A percentile compares a stretch with the other conserved stretches of the same genome.
These are phyloP conservation scores for Diaporthe batatas DNA, from an alignment of 2,329 filamentous ascomycete genomes.

Conservation along the genomic window DNA sequence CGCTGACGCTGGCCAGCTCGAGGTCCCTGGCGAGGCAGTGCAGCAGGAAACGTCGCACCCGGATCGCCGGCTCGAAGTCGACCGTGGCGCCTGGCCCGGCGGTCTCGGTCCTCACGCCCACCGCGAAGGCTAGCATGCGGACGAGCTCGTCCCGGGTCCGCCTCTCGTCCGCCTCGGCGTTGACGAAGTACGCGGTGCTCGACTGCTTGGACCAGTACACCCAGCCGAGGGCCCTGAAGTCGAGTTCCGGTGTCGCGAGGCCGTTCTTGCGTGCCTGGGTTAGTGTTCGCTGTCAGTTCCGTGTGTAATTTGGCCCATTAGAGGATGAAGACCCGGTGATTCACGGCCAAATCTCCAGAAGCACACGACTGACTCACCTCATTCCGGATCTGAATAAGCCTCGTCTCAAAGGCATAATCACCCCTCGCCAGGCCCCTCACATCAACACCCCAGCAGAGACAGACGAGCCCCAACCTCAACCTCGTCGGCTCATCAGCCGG, in stretches of 20 bases:
- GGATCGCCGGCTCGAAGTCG: constrained; percentile 13
- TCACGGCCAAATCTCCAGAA: neutral
- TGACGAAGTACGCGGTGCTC: constrained; percentile 5
- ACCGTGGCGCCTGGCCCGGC: too few species aligned
- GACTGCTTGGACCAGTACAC: constrained; percentile 13
- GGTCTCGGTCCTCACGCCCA: neutral
- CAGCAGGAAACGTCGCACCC: neutral
- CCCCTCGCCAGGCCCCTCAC: neutral
- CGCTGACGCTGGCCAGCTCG: neutral
- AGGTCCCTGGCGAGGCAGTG: constrained; percentile 22
- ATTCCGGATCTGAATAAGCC: neutral
- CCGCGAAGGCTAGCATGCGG: constrained; percentile 19
- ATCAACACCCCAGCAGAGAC: constrained; percentile 2
- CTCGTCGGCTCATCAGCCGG: neutral
- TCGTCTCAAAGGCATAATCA: neutral
- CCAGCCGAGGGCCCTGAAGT: neutral
- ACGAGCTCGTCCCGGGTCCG: neutral
- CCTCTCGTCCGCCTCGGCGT: constrained; percentile 6
- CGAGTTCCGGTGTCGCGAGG: neutral
- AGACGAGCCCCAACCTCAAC: neutral
- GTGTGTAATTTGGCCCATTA: too few species aligned
- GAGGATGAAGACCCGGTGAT: too few species aligned
- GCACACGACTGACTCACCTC: neutral
- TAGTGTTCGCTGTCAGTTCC: neutral
- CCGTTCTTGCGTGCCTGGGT: neutral